These are phyloP conservation scores for Sporisorium iseilematis-ciliati DNA, from an alignment of 1,284 basidiomycete genomes.

Conservation along the genomic window DNA sequence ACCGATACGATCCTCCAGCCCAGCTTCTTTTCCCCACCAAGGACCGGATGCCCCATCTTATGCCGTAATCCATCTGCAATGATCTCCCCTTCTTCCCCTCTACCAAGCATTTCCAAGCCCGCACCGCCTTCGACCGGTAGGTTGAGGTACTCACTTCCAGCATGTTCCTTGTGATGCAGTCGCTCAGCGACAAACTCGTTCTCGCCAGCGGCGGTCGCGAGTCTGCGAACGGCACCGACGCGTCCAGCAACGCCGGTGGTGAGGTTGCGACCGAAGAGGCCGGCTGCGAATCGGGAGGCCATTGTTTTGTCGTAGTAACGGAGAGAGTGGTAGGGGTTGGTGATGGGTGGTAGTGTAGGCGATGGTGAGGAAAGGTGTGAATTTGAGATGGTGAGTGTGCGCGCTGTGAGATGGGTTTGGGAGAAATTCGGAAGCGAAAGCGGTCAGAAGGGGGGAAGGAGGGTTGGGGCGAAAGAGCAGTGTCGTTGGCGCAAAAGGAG, in stretches of 20 bases:
- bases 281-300: conserved; percentile 48
- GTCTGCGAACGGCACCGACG: conserved; percentile 18
- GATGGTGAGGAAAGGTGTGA: not conserved
- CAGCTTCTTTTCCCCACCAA: no score
- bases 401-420: no score
- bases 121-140: no score
- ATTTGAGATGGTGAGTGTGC: not conserved
- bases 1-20: no score
- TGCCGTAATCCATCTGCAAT: no score
- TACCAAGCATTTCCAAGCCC: not conserved
- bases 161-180: conserved; percentile 60
- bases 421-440: no score
- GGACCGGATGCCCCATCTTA: no score
- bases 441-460: no score
- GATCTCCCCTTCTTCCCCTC: not conserved
- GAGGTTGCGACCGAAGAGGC: conserved; percentile 37
- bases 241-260: conserved; percentile 17
- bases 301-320: conserved; percentile 8
- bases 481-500: no score
- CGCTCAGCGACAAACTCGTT: conserved; percentile 58
- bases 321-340: not conserved
- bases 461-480: no score
- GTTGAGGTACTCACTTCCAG: conserved; percentile 57
- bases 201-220: conserved; percentile 41
- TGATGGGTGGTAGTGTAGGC: not conserved